A percentile compares a stretch with the other conserved stretches of the same genome.
phyloP scores from a whole-genome alignment of 2,329 filamentous ascomycete species.

The Colletotrichum caudatum region DNA sequence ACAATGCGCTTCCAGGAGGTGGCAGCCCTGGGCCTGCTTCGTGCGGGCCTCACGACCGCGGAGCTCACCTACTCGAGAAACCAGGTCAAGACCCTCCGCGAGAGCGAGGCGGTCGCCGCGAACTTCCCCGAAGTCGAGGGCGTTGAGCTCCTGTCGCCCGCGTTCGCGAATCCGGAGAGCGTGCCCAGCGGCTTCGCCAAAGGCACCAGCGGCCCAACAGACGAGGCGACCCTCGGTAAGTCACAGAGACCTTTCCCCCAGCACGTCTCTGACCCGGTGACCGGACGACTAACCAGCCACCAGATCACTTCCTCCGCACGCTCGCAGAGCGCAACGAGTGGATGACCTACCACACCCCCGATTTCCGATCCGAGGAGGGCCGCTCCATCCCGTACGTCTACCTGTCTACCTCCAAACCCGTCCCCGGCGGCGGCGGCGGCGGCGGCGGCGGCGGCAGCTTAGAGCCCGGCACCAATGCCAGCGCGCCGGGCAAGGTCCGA shows the following conservation, averaged over 20 bases:
- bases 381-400: constrained; percentile 44
- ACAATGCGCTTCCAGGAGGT: constrained; percentile 25
- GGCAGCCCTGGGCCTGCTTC: constrained; percentile 39
- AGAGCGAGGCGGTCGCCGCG: constrained; percentile 44
- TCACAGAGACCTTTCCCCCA: too few relatives aligned
- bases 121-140: constrained; percentile 33
- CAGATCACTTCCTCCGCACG: constrained; percentile 44
- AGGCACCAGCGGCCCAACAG: constrained; percentile 48
- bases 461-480: constrained; percentile 34
- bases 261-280: too few relatives aligned
- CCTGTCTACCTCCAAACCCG: constrained; percentile 31
- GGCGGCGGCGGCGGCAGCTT: background rate
- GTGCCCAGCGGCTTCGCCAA: constrained; percentile 46
- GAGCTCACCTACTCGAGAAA: constrained; percentile 46
- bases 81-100: constrained; percentile 44
- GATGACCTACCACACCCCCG: constrained; percentile 44
- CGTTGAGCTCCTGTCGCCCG: constrained; percentile 46
- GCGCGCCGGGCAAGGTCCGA: constrained; percentile 45
- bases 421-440: background rate
- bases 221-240: constrained; percentile 40
- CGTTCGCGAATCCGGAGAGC: constrained; percentile 44
- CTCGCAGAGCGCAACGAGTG: constrained; percentile 44
- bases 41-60: constrained; percentile 42
- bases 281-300: background rate
- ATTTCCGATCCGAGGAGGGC: constrained; percentile 45